phyloP scores from a whole-genome alignment of 1,139 yeast species.

The Debaryomycetaceae sp. region DNA sequence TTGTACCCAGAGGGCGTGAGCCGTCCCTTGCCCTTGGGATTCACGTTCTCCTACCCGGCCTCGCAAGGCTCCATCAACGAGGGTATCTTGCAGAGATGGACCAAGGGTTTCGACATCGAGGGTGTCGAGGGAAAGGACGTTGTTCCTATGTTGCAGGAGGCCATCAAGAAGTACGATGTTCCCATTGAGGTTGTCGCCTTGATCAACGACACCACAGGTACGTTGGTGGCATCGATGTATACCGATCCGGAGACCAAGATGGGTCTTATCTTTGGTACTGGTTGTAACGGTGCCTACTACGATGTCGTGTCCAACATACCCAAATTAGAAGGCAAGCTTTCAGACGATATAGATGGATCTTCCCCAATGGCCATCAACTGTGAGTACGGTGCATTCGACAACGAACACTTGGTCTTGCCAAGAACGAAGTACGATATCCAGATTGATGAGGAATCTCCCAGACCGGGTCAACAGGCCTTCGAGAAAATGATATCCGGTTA shows the following conservation, averaged over 20 bases:
- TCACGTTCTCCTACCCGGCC: slow-evolving; percentile 94
- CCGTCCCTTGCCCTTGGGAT: slow-evolving; percentile 71
- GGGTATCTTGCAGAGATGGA: slow-evolving; percentile 94
- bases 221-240: slow-evolving; percentile 92
- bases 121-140: slow-evolving; percentile 95
- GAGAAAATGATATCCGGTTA: slow-evolving; percentile 98
- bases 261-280: slow-evolving; percentile 98
- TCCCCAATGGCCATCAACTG: slow-evolving; percentile 95
- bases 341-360: slow-evolving; percentile 57
- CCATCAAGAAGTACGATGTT: slow-evolving; percentile 59
- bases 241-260: slow-evolving; percentile 83
- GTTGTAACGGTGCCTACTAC: slow-evolving; percentile 96
- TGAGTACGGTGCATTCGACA: slow-evolving; percentile 97
- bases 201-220: slow-evolving; percentile 96
- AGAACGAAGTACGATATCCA: slow-evolving; percentile 82
- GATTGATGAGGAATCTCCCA: slow-evolving; percentile 84
- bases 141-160: slow-evolving; percentile 81
- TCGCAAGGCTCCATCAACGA: slow-evolving; percentile 77
- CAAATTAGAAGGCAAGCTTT: slow-evolving; percentile 71
- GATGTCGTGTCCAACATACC: slow-evolving; percentile 74
- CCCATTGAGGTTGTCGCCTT: slow-evolving; percentile 89
- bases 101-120: slow-evolving; percentile 93
- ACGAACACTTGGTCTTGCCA: slow-evolving; percentile 79
- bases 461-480: slow-evolving; percentile 94
- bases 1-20: slow-evolving; percentile 59